phyloP scores from a whole-genome alignment of 371 early-diverging fungal species.

The Mortierella sp. region DNA sequence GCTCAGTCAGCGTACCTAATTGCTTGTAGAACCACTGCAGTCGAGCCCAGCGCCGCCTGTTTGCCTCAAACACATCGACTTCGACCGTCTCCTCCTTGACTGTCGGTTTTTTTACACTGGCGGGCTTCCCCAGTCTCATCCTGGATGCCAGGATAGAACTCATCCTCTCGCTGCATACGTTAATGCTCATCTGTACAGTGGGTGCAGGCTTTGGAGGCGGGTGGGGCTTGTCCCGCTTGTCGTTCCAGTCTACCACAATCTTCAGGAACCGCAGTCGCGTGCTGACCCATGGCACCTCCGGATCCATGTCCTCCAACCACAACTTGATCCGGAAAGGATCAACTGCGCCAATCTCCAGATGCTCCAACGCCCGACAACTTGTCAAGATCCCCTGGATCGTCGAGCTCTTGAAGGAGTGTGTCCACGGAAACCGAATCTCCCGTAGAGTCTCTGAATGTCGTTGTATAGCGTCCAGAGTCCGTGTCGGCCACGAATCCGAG shows the following conservation, averaged over 20 bases:
- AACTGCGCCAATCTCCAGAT: not conserved
- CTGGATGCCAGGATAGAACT: not conserved
- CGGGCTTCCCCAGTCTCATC: not conserved
- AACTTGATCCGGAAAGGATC: not conserved
- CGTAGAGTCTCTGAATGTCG: not conserved
- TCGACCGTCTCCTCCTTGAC: not conserved
- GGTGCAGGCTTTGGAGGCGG: not conserved
- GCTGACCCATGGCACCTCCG: not conserved
- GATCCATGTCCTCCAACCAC: conserved; percentile 2
- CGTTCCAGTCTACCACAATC: not conserved
- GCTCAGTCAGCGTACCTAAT: not conserved
- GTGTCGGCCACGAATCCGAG: not conserved
- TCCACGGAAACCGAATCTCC: not conserved
- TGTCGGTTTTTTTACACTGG: too few relatives aligned
- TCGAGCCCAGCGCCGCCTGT: not conserved
- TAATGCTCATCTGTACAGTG: not conserved
- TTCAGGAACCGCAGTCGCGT: not conserved
- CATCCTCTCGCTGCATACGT: not conserved
- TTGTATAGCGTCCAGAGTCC: not conserved
- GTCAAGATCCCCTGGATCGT: not conserved
- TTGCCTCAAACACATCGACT: not conserved
- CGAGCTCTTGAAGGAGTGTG: not conserved
- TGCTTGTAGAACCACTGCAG: not conserved
- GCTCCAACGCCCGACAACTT: not conserved
- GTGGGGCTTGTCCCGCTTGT: not conserved